Evolutionary conservation across 352 stramenopile genomes (phyloP), one percentile per base, ranked within the genome.

Genomic region (Globisporangium mamillatum): DNA sequence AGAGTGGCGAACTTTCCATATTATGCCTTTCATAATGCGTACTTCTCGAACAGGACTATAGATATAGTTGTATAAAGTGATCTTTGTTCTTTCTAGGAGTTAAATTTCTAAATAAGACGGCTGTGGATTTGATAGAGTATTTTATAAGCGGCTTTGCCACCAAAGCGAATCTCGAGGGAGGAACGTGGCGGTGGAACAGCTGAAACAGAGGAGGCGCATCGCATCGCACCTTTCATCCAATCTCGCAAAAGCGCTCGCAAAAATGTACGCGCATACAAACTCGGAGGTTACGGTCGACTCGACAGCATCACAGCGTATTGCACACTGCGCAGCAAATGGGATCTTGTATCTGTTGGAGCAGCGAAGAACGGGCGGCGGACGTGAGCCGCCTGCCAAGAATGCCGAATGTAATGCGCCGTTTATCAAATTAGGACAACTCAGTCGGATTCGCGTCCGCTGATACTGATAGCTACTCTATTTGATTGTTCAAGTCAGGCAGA

Each of bases 111-210:
- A 32, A 32, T 32, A 32, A 7, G 8, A 7, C 29, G 29, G 29
- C 8, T 32, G 29, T 32, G 29, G 4, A 8, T 32, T 32, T 32
- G 29, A 32, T 32, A 7, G 4, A 29, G 1, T 4, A 58, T 14
- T 2, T 14, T 38, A 38, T 57, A 8, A 34, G 16, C 0, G 10
- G 4, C 24, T 20, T 27, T 20, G 3, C 22, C 36, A 12, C 10
- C 36, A 10, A n/a, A n/a, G 54, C 14, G 54, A 60, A 60, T 60
- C 54, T 59, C 25, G 22, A 20, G 2, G 22, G 22, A 57, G 53
- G 54, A 60, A 60, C 54, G 54, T 60, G 54, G 27, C 54, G 54
- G 27, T 25, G 54, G 54, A 60, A 60, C 54, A 60, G 54, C 54
- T 60, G 54, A 60, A 32, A 60, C 54, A 60, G 27, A 24, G 36